Conservation (phyloP, 768 basidiomycete species). For the Tylopilus intermedius region DNA sequence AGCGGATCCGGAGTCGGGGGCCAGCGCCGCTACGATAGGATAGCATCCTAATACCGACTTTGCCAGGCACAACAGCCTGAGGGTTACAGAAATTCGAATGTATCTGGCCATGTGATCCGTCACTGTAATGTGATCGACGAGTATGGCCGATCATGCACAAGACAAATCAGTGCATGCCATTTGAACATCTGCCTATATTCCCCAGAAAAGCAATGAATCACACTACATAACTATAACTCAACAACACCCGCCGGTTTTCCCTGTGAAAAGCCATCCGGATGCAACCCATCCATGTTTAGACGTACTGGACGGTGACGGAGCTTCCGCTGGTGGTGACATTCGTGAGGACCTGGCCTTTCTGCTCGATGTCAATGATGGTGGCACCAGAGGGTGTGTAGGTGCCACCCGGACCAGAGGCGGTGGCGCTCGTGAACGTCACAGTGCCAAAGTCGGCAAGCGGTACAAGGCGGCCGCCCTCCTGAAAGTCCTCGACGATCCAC, state of each 20-base stretch:
- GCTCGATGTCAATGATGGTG: conserved; percentile 10
- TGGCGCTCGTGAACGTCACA: conserved; percentile 12
- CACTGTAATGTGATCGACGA: too few species aligned
- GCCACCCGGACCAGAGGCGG: conserved; percentile 5
- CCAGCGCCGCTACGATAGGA: too few species aligned
- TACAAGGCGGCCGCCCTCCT: background rate
- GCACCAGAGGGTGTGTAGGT: conserved; percentile 11
- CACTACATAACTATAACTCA: background rate
- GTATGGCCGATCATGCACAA: background rate
- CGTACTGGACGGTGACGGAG: conserved; percentile 5
- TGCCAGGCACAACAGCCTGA: background rate
- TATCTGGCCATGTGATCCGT: too few species aligned
- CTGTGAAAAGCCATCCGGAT: background rate
- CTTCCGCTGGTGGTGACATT: conserved; percentile 3
- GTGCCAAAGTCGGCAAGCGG: conserved; percentile 18
- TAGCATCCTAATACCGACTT: background rate
- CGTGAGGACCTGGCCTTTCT: conserved; percentile 10
- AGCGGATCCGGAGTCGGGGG: too few species aligned
- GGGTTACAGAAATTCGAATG: background rate
- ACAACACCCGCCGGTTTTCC: too few species aligned
- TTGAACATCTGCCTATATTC: background rate
- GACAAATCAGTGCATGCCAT: background rate
- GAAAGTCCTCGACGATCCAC: conserved; percentile 23
- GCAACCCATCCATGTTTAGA: background rate
- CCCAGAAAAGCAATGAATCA: background rate